These are phyloP conservation scores for Elsinoe necatrix DNA, from an alignment of 2,329 filamentous ascomycete genomes.

Conservation along the genomic window DNA sequence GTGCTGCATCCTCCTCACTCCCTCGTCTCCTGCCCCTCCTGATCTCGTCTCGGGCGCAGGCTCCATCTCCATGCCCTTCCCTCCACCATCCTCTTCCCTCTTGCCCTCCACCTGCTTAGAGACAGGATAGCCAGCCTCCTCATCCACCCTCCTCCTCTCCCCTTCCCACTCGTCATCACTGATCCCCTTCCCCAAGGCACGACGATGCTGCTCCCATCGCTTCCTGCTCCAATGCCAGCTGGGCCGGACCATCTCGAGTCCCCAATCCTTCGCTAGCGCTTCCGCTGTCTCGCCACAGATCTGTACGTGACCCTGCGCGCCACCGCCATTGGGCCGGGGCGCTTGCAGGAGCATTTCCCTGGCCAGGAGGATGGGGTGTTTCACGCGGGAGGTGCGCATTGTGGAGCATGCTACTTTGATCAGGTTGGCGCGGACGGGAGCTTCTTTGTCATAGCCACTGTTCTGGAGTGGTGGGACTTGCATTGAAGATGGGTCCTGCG, in stretches of 20 bases:
- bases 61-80: background rate
- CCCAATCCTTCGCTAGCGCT: slow-evolving; percentile 57
- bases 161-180: slow-evolving; percentile 35
- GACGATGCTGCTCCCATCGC: slow-evolving; percentile 69
- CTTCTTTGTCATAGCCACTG: too few species aligned
- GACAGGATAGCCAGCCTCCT: slow-evolving; percentile 1
- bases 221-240: slow-evolving; percentile 71
- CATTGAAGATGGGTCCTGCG: too few species aligned
- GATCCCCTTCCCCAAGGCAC: slow-evolving; percentile 44
- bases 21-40: slow-evolving; percentile 21
- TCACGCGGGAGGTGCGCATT: slow-evolving; percentile 63
- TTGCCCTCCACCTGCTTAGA: too few species aligned
- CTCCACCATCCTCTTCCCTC: background rate
- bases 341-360: slow-evolving; percentile 60
- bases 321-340: slow-evolving; percentile 50
- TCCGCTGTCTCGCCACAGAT: slow-evolving; percentile 62
- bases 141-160: slow-evolving; percentile 30
- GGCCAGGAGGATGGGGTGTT: slow-evolving; percentile 70
- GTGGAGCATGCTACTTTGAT: slow-evolving; percentile 72
- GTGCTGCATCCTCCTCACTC: slow-evolving; percentile 37
- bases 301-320: slow-evolving; percentile 62
- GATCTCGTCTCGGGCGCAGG: slow-evolving; percentile 34
- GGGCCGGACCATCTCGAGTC: slow-evolving; percentile 59
- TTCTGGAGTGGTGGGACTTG: too few species aligned
- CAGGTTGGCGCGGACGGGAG: background rate